These are phyloP conservation scores for Thraustotheca clavata DNA, from an alignment of 352 stramenopile species.

Conservation along the genomic window DNA sequence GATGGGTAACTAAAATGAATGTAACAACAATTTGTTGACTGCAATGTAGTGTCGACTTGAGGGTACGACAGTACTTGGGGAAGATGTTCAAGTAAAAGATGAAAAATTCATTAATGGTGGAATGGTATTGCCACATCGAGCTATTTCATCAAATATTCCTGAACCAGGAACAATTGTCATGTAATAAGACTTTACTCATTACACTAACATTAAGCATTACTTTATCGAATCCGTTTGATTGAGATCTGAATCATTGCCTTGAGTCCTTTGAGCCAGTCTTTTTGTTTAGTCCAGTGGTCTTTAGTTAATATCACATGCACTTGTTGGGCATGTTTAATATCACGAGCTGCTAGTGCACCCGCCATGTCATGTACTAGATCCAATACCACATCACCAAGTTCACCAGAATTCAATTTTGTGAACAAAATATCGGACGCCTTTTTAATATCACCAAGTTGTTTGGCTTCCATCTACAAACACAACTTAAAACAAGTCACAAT, in stretches of 20 bases:
- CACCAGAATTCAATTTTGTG: slow-evolving; percentile 74
- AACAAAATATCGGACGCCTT: slow-evolving; percentile 83
- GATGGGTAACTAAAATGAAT: slow-evolving; percentile 63
- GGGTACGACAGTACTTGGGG: slow-evolving; percentile 73
- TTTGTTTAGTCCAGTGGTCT: slow-evolving; percentile 93
- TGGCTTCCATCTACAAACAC: slow-evolving; percentile 59
- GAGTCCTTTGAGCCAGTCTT: slow-evolving; percentile 96
- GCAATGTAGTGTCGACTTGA: slow-evolving; percentile 65
- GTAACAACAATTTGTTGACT: background rate
- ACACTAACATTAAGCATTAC: background rate
- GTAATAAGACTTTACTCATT: slow-evolving; percentile 27
- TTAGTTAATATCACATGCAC: slow-evolving; percentile 89
- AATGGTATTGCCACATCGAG: slow-evolving; percentile 82
- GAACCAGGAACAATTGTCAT: slow-evolving; percentile 86
- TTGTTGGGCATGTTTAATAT: slow-evolving; percentile 67
- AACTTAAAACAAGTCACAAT: background rate
- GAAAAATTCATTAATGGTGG: slow-evolving; percentile 85
- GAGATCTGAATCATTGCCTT: slow-evolving; percentile 95
- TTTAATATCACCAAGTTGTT: slow-evolving; percentile 75
- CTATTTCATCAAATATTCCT: slow-evolving; percentile 76
- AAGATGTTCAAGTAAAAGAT: slow-evolving; percentile 84
- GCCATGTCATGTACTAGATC: slow-evolving; percentile 71
- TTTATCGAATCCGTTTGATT: slow-evolving; percentile 48
- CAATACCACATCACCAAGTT: slow-evolving; percentile 58
- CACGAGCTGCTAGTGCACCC: slow-evolving; percentile 55